Evolutionary conservation across 345 rosid species (phyloP).

Genomic region (Pistacia atlantica): DNA sequence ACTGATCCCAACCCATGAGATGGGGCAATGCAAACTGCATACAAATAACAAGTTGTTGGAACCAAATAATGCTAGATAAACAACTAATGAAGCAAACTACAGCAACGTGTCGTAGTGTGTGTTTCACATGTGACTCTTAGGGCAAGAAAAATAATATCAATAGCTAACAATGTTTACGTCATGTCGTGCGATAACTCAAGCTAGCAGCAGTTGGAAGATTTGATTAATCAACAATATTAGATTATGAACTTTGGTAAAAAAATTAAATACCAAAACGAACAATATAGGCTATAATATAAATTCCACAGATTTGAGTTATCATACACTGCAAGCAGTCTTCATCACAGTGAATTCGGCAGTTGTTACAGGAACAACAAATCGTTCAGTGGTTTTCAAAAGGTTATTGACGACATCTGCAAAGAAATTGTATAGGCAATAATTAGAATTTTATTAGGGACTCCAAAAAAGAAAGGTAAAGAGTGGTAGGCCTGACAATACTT

Average conservation of each 20-base stretch:
- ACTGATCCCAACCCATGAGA: slow-evolving; percentile 84
- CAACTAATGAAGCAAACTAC: too few relatives aligned
- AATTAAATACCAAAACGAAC: background rate
- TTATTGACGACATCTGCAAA: slow-evolving; percentile 76
- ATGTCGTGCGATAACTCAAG: too few relatives aligned
- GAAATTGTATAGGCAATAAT: background rate
- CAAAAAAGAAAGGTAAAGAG: background rate
- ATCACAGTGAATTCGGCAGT: slow-evolving; percentile 82
- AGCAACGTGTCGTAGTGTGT: too few relatives aligned
- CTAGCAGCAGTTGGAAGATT: too few relatives aligned
- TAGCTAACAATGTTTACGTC: too few relatives aligned
- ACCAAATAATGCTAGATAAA: background rate
- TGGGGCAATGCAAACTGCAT: slow-evolving; percentile 91
- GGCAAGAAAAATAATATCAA: too few relatives aligned
- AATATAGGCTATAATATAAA: background rate
- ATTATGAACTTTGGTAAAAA: too few relatives aligned
- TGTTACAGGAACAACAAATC: slow-evolving; percentile 67
- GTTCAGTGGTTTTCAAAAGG: slow-evolving; percentile 59
- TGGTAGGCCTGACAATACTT: too few relatives aligned
- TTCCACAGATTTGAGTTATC: slow-evolving; percentile 19
- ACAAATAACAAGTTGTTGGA: slow-evolving; percentile 7
- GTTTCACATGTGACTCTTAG: too few relatives aligned
- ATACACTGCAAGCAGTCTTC: slow-evolving; percentile 90
- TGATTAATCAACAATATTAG: too few relatives aligned
- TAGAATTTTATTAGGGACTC: background rate